These are phyloP conservation scores for Curvularia lunata DNA, from an alignment of 2,329 filamentous ascomycete species.

Conservation along the genomic window DNA sequence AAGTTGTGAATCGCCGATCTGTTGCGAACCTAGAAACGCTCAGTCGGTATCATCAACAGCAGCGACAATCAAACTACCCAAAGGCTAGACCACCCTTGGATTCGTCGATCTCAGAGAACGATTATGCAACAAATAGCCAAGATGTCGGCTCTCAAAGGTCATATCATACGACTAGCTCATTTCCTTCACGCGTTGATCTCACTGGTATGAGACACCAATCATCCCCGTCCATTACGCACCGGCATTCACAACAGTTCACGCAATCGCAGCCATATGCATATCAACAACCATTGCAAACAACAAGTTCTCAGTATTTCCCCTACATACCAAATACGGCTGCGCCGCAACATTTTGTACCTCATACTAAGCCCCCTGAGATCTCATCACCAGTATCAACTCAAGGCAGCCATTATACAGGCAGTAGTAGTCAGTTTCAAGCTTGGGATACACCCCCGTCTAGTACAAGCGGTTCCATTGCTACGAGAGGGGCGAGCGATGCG, in stretches of 20 bases:
- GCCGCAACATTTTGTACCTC: not conserved
- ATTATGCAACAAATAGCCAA: slow-evolving; percentile 5
- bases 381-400: slow-evolving; percentile 10
- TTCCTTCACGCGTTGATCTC: not conserved
- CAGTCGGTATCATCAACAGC: slow-evolving; percentile 19
- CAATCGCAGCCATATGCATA: not conserved
- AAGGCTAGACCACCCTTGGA: slow-evolving; percentile 5
- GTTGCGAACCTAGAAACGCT: slow-evolving; percentile 11
- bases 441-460: slow-evolving; percentile 15
- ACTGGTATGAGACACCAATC: not conserved
- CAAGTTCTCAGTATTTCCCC: not conserved
- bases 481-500: not conserved
- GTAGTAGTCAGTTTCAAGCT: slow-evolving; percentile 1
- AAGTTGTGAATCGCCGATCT: slow-evolving; percentile 11
- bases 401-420: slow-evolving; percentile 17
- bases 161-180: not conserved
- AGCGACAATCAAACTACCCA: slow-evolving; percentile 13
- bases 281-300: not conserved
- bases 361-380: not conserved
- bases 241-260: not conserved
- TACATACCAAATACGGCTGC: not conserved
- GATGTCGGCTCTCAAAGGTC: not conserved
- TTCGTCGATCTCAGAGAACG: slow-evolving; percentile 10
- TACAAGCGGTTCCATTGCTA: not conserved
- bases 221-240: not conserved